Evolutionary conservation across 768 basidiomycete species (phyloP), one percentile per base, ranked within the genome.

Genomic region (Boletus eberwhitei): DNA sequence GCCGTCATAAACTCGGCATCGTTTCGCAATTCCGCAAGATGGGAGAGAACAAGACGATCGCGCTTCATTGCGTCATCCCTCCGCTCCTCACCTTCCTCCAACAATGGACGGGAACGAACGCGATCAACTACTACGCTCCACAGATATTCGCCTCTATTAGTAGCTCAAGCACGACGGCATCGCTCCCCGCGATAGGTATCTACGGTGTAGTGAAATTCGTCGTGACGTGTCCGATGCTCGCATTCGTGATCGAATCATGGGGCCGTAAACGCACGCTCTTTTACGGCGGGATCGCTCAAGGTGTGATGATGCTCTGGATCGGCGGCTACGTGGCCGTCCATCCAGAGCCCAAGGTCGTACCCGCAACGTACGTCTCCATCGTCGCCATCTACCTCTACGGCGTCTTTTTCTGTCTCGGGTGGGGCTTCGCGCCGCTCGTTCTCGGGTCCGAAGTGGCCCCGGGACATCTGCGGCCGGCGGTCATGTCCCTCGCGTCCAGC

Each of bases 81-180:
- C 48, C 64, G 2, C 51, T 74, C 36, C 66, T 70, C 45, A 69
- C 71, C 50, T 68, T 73, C 59, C 56, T 71, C 53, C 75, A 73
- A 55, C 75, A 77, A 51, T 74, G 74, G 68, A 63, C 76, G 0
- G 76, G 76, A 26, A 72, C 74, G 43, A 75, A 74, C 63, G 70
- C 74, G 4, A 71, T 77, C 60, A 74, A 75, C 59, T 77, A 76
- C 50, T 76, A 74, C 44, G 54, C 70, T 17, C 76, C 75, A 1
- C 43, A 63, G 22, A 73, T 77, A 45, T 77, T 76, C 39, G 60
- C 66, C 3, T 50, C 59, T 3, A 66, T 76, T 16, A 76, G 75
- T 0, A 50, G 77, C n/a, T 65, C 66, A 1, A 58, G 62, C 34
- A 69, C 66, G 24, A 64, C 62, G 0, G 54, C 70, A 0, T 59